These are phyloP conservation scores for Acorus gramineus DNA, from an alignment of 106 monocot genomes.

Conservation along the genomic window DNA sequence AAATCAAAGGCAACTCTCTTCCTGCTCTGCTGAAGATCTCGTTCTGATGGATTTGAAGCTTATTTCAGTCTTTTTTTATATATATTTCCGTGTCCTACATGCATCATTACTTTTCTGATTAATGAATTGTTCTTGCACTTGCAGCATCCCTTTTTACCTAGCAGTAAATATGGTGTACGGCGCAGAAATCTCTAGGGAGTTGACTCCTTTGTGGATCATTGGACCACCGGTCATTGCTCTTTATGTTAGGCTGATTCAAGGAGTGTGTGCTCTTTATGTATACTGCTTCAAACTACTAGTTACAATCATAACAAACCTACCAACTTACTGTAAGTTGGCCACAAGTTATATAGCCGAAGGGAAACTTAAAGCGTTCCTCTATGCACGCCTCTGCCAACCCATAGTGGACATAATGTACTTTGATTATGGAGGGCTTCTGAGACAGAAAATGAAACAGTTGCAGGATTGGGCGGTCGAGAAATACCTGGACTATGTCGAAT, in stretches of 20 bases:
- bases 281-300: constrained; percentile 38
- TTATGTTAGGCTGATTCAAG: constrained; percentile 51
- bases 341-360: constrained; percentile 44
- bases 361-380: constrained; percentile 30
- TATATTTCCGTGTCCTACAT: neutral
- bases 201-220: constrained; percentile 60
- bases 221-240: constrained; percentile 49
- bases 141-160: constrained; percentile 63
- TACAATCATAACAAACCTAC: constrained; percentile 36
- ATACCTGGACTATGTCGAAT: constrained; percentile 60
- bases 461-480: constrained; percentile 51
- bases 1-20: neutral
- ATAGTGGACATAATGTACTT: constrained; percentile 34
- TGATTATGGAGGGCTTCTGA: constrained; percentile 26
- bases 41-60: neutral
- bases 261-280: constrained; percentile 36
- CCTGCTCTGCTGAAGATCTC: constrained; percentile 3
- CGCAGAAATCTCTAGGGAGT: constrained; percentile 47
- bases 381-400: constrained; percentile 27
- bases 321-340: constrained; percentile 20
- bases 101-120: neutral
- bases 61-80: neutral
- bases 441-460: constrained; percentile 29
- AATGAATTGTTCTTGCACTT: constrained; percentile 25
- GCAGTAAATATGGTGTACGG: constrained; percentile 43